Base-by-base conservation (phyloP, 2,329 filamentous ascomycete genomes). In the Venturia carpophila region DNA sequence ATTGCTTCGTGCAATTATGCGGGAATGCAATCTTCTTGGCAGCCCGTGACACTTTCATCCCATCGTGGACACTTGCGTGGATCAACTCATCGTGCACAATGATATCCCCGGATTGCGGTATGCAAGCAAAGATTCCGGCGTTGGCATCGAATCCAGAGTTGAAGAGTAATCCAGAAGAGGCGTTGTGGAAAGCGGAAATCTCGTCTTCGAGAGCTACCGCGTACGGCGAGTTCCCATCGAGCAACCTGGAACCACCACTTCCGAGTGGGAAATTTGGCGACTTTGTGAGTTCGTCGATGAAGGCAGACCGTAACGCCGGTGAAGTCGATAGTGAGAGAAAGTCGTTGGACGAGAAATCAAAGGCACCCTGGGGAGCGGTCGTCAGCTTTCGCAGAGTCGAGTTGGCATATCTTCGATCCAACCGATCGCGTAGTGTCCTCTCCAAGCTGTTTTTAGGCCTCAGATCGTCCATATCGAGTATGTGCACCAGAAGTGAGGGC, bases 1-100 rank as follows among this genome's bases (percentile, higher is more conserved):
- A 67, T 30, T 71, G 72, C 0, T 66, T 61, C 0, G 84, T 75
- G 5, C 75, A 77, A 67, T 86, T 88, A 69, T 90, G 88, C 15
- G 71, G 69, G 67, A 91, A 90, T 0, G 80, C 65, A 0, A 83
- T 61, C 17, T 69, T 77, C 43, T 70, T 73, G 0, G 70, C 74
- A 0, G 85, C 86, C 1, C 87, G 80, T 7, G 85, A 86, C 24
- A 87, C 70, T 21, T 81, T 80, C 87, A 92, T 90, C 0, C 90
- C 90, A 72, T 92, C 89, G 66, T 91, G 89, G 1, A 87, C 84
- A 69, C 88, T 92, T 0, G 90, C 90, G 69, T 93, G 90, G 17
- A 93, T 85, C 41, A 88, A 78, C 71, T 88, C 88, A 70, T 93
- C 90, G 69, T 90, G 88, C 0, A 94, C 72, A 27, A 94, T 79